Conservation (phyloP, 2,329 filamentous ascomycete species). For the Neoarthrinium moseri region DNA sequence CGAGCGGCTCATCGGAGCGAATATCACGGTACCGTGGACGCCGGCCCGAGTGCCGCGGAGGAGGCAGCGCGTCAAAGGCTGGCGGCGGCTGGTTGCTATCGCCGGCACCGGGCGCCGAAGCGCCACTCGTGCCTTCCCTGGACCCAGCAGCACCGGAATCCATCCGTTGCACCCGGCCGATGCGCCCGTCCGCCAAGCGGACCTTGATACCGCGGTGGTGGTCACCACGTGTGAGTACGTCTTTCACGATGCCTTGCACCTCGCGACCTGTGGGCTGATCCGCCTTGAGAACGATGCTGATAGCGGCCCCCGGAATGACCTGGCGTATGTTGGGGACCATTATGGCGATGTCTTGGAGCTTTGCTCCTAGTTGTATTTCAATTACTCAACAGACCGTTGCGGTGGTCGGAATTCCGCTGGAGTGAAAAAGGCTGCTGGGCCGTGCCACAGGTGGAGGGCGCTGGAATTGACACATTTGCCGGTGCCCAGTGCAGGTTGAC, state of each 20-base stretch:
- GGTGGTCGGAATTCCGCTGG: too few relatives aligned
- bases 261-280: conserved; percentile 74
- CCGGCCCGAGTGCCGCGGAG: conserved; percentile 10
- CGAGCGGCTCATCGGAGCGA: conserved; percentile 31
- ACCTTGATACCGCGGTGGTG: conserved; percentile 81
- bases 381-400: too few relatives aligned
- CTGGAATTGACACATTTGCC: too few relatives aligned
- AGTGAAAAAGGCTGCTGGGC: too few relatives aligned
- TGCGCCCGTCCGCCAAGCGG: conserved; percentile 66
- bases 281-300: conserved; percentile 73
- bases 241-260: conserved; percentile 63
- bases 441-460: too few relatives aligned
- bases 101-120: not conserved
- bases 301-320: conserved; percentile 59
- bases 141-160: conserved; percentile 15
- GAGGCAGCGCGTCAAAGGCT: conserved; percentile 9
- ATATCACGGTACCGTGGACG: conserved; percentile 28
- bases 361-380: too few relatives aligned
- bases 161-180: conserved; percentile 72
- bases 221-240: conserved; percentile 70
- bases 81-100: not conserved
- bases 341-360: too few relatives aligned
- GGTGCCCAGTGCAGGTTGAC: too few relatives aligned
- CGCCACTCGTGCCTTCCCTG: conserved; percentile 6
- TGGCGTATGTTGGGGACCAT: conserved; percentile 49